Base-by-base conservation (phyloP, 768 basidiomycete species). In the Podaxis mareebaensis region DNA sequence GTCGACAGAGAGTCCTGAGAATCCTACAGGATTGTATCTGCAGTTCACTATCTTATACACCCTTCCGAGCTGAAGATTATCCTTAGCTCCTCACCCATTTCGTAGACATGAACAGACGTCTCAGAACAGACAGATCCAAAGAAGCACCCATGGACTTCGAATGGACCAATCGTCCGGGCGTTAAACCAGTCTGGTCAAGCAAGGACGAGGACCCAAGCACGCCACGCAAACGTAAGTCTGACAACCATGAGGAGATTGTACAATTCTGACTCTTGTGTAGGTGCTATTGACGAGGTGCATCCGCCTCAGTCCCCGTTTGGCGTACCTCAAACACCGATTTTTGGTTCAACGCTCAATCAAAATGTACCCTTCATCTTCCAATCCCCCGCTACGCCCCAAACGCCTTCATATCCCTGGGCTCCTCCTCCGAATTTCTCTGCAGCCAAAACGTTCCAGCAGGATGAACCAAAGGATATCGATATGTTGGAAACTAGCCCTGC, bases 121-220 rank as follows among this genome's bases (percentile, higher is more conserved):
- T 63, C 49, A 68, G 70, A 58, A 58, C 69, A 58, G 73, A 77
- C 60, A 83, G 89, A 68, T 90, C 89, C 12, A 91, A 79, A 54
- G 93, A 93, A 71, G 90, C 89, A 3, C 93, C 93, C 3, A 95
- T 95, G 93, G 92, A 95, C 74, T 95, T 87, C 74, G 86, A 93
- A 72, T 93, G 88, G 78, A 93, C 92, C 8, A 85, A 87, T 67
- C 82, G 91, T 26, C 82, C 84, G 60, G 72, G 74, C 40, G 75
- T 80, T 61, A 85, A 79, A 70, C 85, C 88, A 2, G 84, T 81
- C 2, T 91, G 90, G 90, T 83, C 82, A 36, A 64, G 67, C 17
- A 62, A 70, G 24, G 60, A 65, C 22, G 81, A 85, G 26, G 81
- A 84, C 54, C 70, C 79, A n/a, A 79, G 74, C 68, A 83, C 86